Evolutionary conservation across 108 stramenopile genomes (phyloP).

Genomic region (Schizochytrium sp.): DNA sequence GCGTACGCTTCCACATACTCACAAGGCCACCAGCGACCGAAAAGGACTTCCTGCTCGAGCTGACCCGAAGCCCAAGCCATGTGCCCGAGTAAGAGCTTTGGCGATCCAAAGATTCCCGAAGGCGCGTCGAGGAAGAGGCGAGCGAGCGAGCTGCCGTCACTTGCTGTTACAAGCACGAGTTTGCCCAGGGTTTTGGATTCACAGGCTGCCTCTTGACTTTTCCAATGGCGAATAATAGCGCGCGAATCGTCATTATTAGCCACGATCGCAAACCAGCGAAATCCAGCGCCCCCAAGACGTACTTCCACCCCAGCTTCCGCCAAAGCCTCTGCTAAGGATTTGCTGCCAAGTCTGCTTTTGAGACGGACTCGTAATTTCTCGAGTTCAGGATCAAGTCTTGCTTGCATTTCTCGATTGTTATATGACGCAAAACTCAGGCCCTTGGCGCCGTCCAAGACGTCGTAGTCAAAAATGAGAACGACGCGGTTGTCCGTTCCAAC

Average conservation of each 20-base stretch:
- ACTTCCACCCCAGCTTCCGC: neutral
- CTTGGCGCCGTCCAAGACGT: neutral
- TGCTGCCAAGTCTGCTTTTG: neutral
- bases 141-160: neutral
- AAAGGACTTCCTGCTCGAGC: neutral
- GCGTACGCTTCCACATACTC: neutral
- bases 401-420: neutral
- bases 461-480: neutral
- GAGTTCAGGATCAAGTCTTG: neutral
- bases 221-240: neutral
- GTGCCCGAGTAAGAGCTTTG: neutral
- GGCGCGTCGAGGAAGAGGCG: neutral
- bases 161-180: neutral
- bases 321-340: neutral
- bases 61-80: neutral
- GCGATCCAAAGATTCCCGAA: neutral
- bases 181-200: neutral
- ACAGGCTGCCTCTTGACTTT: neutral
- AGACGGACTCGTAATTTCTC: neutral
- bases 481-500: neutral
- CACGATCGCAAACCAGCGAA: neutral
- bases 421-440: neutral
- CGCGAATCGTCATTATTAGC: neutral
- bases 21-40: neutral
- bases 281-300: neutral